These are phyloP conservation scores for Scedosporium boydii DNA, from an alignment of 2,329 filamentous ascomycete genomes.

Conservation along the genomic window DNA sequence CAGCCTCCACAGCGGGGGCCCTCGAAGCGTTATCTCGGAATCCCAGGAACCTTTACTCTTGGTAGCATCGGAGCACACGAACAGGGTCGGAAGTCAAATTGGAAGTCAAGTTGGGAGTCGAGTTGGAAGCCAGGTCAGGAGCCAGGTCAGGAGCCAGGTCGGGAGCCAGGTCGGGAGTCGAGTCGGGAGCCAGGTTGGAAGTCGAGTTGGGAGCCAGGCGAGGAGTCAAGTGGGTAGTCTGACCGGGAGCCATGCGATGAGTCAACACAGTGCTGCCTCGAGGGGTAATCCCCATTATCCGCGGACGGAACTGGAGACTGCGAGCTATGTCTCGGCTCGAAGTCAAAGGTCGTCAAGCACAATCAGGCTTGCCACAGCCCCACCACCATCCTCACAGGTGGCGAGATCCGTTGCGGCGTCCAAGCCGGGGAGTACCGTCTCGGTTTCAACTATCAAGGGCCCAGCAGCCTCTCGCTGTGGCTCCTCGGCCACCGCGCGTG, in stretches of 20 bases:
- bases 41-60: neutral
- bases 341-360: constrained; percentile 27
- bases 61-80: neutral
- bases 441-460: neutral
- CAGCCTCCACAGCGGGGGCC: neutral
- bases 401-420: neutral
- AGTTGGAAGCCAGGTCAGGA: neutral
- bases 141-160: neutral
- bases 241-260: constrained; percentile 10
- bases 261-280: constrained; percentile 17
- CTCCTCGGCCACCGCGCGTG: neutral
- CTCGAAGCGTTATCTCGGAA: neutral
- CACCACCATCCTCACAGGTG: neutral
- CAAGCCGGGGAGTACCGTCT: neutral
- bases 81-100: neutral
- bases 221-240: neutral
- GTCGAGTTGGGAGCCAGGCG: neutral
- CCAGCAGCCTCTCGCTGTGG: neutral
- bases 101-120: neutral
- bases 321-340: constrained; percentile 33
- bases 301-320: constrained; percentile 23
- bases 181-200: constrained; percentile 9
- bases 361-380: constrained; percentile 7
- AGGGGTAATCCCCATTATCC: constrained; percentile 1
- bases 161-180: neutral